Evolutionary conservation across 202 grass and related monocot genomes (phyloP), one percentile per base, ranked within the genome.

Genomic region (Panicum hallii): DNA sequence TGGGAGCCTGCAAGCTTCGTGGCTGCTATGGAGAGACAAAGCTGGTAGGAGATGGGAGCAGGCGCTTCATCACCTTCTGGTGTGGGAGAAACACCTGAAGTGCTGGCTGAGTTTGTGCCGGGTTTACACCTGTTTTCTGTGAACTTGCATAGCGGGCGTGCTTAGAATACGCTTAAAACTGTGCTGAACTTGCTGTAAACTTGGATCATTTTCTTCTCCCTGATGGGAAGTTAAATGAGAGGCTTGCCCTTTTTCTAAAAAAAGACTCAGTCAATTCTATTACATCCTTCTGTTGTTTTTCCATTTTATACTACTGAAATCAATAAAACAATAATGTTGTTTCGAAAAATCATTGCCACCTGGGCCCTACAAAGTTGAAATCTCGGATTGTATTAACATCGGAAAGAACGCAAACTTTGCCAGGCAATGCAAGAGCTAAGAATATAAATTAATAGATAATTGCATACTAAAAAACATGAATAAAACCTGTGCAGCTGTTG

Each of bases 401-500:
- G 7, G 28, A 48, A 74, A 50, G 40, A 78, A 80, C 42, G 8
- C 6, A 1, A 85, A 89, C 22, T 75, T 85, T 54, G 63, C n/a
- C 49, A 85, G 44, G 30, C 47, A 17, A 52, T 54, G 17, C 50
- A 68, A 32, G 30, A 32, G 32, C 58, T 72, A 74, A 80, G 55
- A 69, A 69, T 3, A 81, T 85, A 80, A 87, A 7, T 67, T 56
- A 11, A 45, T 70, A 68, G 42, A 82, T 11, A 19, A 43, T 49
- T 69, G 30, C 30, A 32, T 45, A 82, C 28, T 38, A 32, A 30
- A 87, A 83, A 74, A 75, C 20, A 68, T 71, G 38, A 82, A 72
- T 45, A 46, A 86, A 85, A 95, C 96, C 93, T 98, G 96, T 74
- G 96, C 93, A 81, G 96, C 89, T 79, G 96, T 98, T 60, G 96